Base-by-base conservation (phyloP, 176 grass and related monocot species). In the Avena eriantha region DNA sequence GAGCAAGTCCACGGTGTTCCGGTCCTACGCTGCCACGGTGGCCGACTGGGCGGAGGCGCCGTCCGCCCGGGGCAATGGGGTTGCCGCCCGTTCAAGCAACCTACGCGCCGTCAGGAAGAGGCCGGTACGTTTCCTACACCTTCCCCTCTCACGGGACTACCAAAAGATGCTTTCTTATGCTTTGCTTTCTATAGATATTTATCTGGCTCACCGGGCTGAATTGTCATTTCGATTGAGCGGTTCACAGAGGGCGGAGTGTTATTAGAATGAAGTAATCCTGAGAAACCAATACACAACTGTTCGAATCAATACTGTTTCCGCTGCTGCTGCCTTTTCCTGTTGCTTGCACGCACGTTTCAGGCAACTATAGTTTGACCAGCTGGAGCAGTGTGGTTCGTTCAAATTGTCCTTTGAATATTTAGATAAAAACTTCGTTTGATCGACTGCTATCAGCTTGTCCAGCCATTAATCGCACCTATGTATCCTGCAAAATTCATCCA, bases 41-140 rank as follows among this genome's bases (percentile, higher is more conserved):
- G 31, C 21, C 39, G 60, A 60, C 75, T 77, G 50, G 50, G 76
- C 71, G 31, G 84, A 23, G 66, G 31, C 39, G 59, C 65, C 78
- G 48, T 90, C 70, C 35, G 39, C 58, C 24, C 78, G 55, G 41
- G 23, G 78, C 47, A 84, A 82, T 75, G 86, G 89, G 69, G 39
- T 86, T 87, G 50, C 87, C 73, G 45, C 53, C 73, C 59, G 76
- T 47, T 83, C 87, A 78, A 85, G 87, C 83, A 87, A 87, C 64
- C 87, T 92, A 72, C 63, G 83, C 69, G 23, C 82, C 59, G 74
- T 87, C 82, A 89, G 73, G 78, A 97, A 76, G 88, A 97, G 83
- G n/a, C 87, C 95, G 58, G 95, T 97, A 94, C 78, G 90, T 87
- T 79, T 95, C 81, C 60, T 79, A 50, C 81, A 66, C 86, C 92